Evolutionary conservation across 176 grass and related monocot genomes (phyloP).

Genomic region (Urochloa ruziziensis): DNA sequence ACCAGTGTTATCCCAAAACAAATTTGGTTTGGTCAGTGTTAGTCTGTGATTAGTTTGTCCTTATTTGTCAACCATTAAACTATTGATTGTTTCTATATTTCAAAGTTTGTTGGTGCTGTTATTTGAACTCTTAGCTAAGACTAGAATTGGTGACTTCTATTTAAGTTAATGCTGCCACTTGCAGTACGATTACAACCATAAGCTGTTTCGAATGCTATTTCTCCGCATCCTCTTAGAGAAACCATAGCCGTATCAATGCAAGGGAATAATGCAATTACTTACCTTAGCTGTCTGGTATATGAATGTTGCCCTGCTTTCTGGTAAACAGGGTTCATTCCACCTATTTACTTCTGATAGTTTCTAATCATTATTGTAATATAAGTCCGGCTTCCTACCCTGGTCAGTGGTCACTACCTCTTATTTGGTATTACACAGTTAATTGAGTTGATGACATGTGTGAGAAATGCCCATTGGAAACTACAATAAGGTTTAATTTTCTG

Average conservation of each 20-base stretch:
- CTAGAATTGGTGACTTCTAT: slow-evolving; percentile 10
- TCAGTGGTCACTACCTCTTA: neutral
- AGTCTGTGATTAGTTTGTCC: neutral
- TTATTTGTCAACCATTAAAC: neutral
- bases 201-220: neutral
- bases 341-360: neutral
- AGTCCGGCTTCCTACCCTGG: neutral
- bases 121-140: slow-evolving; percentile 21
- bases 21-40: neutral
- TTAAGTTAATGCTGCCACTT: neutral
- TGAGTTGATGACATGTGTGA: neutral
- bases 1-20: neutral
- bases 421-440: neutral
- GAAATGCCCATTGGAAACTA: slow-evolving; percentile 17
- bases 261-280: neutral
- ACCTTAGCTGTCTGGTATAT: slow-evolving; percentile 12
- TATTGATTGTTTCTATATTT: neutral
- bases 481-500: slow-evolving; percentile 1
- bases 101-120: neutral
- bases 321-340: neutral
- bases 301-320: neutral
- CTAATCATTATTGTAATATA: neutral
- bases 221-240: neutral
- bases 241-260: neutral
- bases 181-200: neutral